Percentiles rank a stretch among this genome's conserved stretches.
Conservation (phyloP, 2,329 filamentous ascomycete genomes). For the Ascochyta lentis region DNA sequence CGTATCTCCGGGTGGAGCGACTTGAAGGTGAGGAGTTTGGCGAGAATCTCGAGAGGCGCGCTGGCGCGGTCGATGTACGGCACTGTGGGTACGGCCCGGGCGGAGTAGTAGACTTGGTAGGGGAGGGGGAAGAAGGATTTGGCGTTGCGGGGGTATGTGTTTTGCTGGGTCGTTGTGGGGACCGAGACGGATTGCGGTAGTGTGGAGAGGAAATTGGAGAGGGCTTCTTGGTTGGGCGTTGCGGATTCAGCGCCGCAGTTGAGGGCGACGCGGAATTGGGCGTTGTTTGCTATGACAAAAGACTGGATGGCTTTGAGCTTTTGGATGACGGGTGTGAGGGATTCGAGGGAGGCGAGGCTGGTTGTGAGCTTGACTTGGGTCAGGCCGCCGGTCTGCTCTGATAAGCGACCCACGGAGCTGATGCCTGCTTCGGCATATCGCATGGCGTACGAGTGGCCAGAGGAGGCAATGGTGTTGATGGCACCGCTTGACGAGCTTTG, state of each 20-base stretch:
- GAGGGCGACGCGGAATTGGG: slow-evolving; percentile 77
- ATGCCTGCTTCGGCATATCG: slow-evolving; percentile 83
- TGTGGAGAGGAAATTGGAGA: slow-evolving; percentile 72
- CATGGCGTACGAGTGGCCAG: slow-evolving; percentile 86
- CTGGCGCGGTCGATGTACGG: slow-evolving; percentile 79
- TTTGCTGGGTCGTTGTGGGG: slow-evolving; percentile 38
- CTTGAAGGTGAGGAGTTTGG: slow-evolving; percentile 93
- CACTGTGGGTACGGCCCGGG: slow-evolving; percentile 79
- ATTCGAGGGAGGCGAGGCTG: slow-evolving; percentile 76
- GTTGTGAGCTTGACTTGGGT: slow-evolving; percentile 87
- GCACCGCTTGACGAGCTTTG: slow-evolving; percentile 88
- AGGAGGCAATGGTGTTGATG: slow-evolving; percentile 88
- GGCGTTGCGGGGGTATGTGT: slow-evolving; percentile 50
- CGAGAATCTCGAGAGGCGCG: slow-evolving; percentile 84
- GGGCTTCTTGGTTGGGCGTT: slow-evolving; percentile 70
- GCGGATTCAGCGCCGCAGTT: slow-evolving; percentile 83
- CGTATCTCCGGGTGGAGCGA: slow-evolving; percentile 96
- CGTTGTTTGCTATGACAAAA: slow-evolving; percentile 72
- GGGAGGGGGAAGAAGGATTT: slow-evolving; percentile 93
- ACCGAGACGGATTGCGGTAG: slow-evolving; percentile 56
- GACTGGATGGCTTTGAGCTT: slow-evolving; percentile 87
- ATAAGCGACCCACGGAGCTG: slow-evolving; percentile 72
- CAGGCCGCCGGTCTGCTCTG: slow-evolving; percentile 88
- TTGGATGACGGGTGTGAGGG: slow-evolving; percentile 74
- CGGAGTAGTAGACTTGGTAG: slow-evolving; percentile 96